These are phyloP conservation scores for Usnea hakonensis DNA, from an alignment of 495 filamentous ascomycete genomes.

Conservation along the genomic window DNA sequence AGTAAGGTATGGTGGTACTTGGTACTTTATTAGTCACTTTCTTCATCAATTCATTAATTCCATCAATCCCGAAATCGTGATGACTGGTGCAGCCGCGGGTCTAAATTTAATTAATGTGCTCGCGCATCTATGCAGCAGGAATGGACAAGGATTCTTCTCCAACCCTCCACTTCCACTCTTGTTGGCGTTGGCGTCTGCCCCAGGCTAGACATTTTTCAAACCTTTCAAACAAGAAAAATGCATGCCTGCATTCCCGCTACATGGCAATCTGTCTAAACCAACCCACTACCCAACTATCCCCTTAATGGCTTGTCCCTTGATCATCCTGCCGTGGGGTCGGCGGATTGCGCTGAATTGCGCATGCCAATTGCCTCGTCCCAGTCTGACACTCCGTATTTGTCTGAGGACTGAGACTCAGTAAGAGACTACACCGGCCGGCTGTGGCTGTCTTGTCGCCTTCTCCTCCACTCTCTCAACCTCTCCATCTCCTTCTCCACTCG, in stretches of 20 bases:
- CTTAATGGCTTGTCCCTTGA: slow-evolving; percentile 9
- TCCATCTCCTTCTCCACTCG: slow-evolving; percentile 3
- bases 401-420: background rate
- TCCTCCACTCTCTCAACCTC: background rate
- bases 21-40: no score
- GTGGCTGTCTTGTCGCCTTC: background rate
- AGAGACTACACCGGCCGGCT: background rate
- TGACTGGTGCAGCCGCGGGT: slow-evolving; percentile 15
- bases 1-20: no score
- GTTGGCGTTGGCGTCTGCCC: slow-evolving; percentile 9
- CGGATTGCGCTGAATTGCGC: slow-evolving; percentile 4
- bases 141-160: slow-evolving; percentile 11
- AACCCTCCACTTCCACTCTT: background rate
- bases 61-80: slow-evolving; percentile 1
- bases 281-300: background rate
- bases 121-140: slow-evolving; percentile 11
- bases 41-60: background rate
- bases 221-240: slow-evolving; percentile 14
- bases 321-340: slow-evolving; percentile 11
- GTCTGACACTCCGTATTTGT: slow-evolving; percentile 6
- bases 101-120: slow-evolving; percentile 5
- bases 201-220: slow-evolving; percentile 8
- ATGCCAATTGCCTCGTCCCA: slow-evolving; percentile 11
- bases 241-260: slow-evolving; percentile 16
- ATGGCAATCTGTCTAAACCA: slow-evolving; percentile 11